Conservation (phyloP, 2,329 filamentous ascomycete genomes). For the Zalaria sp. region DNA sequence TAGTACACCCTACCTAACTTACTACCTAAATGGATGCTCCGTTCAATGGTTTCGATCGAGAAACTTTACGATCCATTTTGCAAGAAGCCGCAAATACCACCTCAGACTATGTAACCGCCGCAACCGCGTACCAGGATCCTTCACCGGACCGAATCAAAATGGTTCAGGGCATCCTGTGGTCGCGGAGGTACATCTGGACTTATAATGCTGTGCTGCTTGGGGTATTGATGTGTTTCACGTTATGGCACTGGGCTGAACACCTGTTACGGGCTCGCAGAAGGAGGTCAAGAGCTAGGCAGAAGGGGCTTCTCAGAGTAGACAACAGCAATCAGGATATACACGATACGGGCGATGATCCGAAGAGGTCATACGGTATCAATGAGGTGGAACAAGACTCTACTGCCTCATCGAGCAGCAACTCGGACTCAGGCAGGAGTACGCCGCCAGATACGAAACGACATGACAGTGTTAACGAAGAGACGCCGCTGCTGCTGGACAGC, state of each 20-base stretch:
- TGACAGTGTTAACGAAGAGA: constrained; percentile 13
- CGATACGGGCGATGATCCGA: not conserved
- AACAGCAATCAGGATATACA: not conserved
- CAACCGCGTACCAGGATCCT: no score
- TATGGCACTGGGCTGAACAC: constrained; percentile 22
- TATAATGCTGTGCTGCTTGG: constrained; percentile 26
- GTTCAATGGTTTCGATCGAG: no score
- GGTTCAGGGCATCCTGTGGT: constrained; percentile 23
- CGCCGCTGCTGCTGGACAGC: constrained; percentile 16
- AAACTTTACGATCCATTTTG: no score
- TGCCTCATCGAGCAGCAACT: not conserved
- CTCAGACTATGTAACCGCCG: no score
- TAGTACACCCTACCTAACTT: no score
- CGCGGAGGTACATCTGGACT: constrained; percentile 20
- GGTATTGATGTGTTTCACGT: constrained; percentile 21
- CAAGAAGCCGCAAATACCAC: no score
- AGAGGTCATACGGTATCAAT: not conserved
- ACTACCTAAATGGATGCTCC: no score
- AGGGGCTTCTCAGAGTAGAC: constrained; percentile 4
- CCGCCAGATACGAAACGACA: not conserved
- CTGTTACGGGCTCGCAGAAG: constrained; percentile 9
- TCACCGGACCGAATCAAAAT: constrained; percentile 5
- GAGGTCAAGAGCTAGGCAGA: not conserved
- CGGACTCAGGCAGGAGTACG: constrained; percentile 5
- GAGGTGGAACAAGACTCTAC: constrained; percentile 1